Percentiles rank a stretch among this genome's conserved stretches.
Evolutionary conservation across 2,329 filamentous ascomycete genomes (phyloP).

Genomic region (Monosporascus sp.): DNA sequence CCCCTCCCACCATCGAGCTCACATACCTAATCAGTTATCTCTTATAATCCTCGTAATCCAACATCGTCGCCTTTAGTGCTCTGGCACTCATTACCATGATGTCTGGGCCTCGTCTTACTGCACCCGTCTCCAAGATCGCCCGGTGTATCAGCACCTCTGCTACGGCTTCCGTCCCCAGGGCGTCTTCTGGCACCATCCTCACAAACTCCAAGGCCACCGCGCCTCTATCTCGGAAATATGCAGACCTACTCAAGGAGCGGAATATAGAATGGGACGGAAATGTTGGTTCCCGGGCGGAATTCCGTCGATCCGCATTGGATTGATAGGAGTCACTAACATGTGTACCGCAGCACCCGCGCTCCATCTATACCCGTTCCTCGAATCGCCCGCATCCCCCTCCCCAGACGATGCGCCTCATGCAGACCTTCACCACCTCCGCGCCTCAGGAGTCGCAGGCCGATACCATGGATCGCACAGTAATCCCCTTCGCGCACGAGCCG

Average conservation of each 20-base stretch:
- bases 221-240: conserved; percentile 29
- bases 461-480: conserved; percentile 48
- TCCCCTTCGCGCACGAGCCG: conserved; percentile 38
- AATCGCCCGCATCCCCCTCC: conserved; percentile 30
- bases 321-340: conserved; percentile 18
- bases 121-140: conserved; percentile 24
- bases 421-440: conserved; percentile 52
- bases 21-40: background rate
- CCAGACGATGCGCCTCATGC: conserved; percentile 55
- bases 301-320: background rate
- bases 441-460: conserved; percentile 30
- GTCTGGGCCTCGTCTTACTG: conserved; percentile 27
- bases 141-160: conserved; percentile 27
- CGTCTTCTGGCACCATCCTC: conserved; percentile 18
- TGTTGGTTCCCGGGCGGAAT: conserved; percentile 4
- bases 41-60: too few relatives aligned
- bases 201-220: conserved; percentile 22
- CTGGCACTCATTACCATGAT: conserved; percentile 10
- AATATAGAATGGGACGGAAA: conserved; percentile 28
- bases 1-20: background rate
- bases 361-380: conserved; percentile 30
- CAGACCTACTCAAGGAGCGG: conserved; percentile 29
- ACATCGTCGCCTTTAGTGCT: background rate
- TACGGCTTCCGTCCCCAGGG: conserved; percentile 15
- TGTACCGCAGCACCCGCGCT: conserved; percentile 21